phyloP scores from a whole-genome alignment of 2,329 filamentous ascomycete species.

The Cladosporium sp. region DNA sequence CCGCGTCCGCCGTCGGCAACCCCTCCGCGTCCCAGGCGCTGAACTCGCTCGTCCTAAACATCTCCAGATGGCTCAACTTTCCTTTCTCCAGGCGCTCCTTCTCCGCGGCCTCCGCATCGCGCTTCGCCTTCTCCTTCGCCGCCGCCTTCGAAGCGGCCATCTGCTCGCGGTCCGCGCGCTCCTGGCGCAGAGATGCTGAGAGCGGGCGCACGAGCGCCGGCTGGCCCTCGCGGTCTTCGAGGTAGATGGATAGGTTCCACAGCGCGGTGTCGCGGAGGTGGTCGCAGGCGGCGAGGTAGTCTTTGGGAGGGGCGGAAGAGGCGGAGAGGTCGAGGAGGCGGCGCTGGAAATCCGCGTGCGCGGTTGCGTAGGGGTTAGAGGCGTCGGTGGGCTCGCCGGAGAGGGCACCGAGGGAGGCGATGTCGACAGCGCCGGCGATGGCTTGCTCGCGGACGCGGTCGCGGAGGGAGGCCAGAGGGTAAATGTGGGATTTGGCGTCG shows the following conservation, averaged over 20 bases:
- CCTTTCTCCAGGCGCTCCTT: constrained; percentile 48
- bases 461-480: constrained; percentile 51
- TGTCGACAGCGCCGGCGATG: constrained; percentile 38
- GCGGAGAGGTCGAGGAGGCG: constrained; percentile 52
- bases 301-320: constrained; percentile 54
- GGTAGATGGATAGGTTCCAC: constrained; percentile 75
- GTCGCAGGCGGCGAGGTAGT: constrained; percentile 71
- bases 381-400: constrained; percentile 22
- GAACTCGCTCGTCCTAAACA: constrained; percentile 58
- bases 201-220: constrained; percentile 68
- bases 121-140: constrained; percentile 44
- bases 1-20: constrained; percentile 67
- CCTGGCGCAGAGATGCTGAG: constrained; percentile 43
- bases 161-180: constrained; percentile 48
- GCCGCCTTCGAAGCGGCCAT: constrained; percentile 45
- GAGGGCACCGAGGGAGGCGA: constrained; percentile 26
- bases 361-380: constrained; percentile 41
- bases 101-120: constrained; percentile 46
- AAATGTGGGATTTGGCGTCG: constrained; percentile 54
- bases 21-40: constrained; percentile 78
- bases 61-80: constrained; percentile 50
- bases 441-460: constrained; percentile 54
- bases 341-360: constrained; percentile 50
- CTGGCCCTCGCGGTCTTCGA: constrained; percentile 69
- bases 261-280: constrained; percentile 73